Evolutionary conservation across 2,329 filamentous ascomycete genomes (phyloP), one percentile per base, ranked within the genome.

Genomic region (Periconia sp.): DNA sequence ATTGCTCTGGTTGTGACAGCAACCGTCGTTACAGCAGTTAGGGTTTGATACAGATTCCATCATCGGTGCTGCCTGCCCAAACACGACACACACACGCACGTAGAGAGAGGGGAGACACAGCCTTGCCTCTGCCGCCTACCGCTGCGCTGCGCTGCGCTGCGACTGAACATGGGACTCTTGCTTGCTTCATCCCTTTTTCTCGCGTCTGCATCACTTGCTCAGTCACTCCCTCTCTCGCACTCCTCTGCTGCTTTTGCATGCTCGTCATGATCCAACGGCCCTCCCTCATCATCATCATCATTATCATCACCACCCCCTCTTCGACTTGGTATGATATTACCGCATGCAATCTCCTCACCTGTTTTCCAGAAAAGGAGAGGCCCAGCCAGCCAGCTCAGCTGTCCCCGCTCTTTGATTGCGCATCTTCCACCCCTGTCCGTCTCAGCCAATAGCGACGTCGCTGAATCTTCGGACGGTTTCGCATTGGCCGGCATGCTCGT

Each of bases 401-500:
- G 56, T 55, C 56, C 50, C 48, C 54, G 47, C 47, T 43, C 46
- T 27, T 58, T 59, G 57, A 59, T 59, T 61, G 59, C 59, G 56
- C 47, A 49, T 48, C 33, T 37, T 47, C 50, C 27, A 30, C 51
- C 30, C 2, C 9, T 17, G 42, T 45, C 41, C 40, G 41, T 44
- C 30, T 27, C 43, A 45, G 49, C 60, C 58, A 60, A 59, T 57
- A 27, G 52, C 19, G 35, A 20, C 19, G 10, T 23, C 35, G 45
- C 50, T 44, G 30, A 35, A 31, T 20, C 31, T 10, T 40, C 33
- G 41, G 41, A 49, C 19, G 17, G 47, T 41, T 40, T 43, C 48
- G 48, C 33, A 42, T 47, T 51, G 48, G 48, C 52, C 30, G 40
- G 6, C 49, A 20, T 10, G 33, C 33, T n/a, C 11, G 15, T 14